phyloP scores from a whole-genome alignment of 176 grass and related monocot species.

The Hordeum vulgare region MorexV3_pseudomolecules_assembly NC_058523.1:32891435-32891934 shows the following conservation, averaged over 20 bases:
- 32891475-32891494: background rate
- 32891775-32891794: conserved; percentile 39
- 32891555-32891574: conserved; percentile 17
- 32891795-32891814: conserved; percentile 45
- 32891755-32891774: background rate
- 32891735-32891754: background rate
- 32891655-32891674: conserved; percentile 35
- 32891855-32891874: conserved; percentile 53
- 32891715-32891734: conserved; percentile 29
- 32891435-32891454: too few species aligned
- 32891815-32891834: conserved; percentile 32
- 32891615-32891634: background rate
- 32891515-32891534: background rate
- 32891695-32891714: background rate
- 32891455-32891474: background rate
- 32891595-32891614: background rate
- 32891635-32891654: conserved; percentile 39
- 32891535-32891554: background rate
- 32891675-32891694: conserved; percentile 45
- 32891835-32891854: conserved; percentile 34
- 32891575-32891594: conserved; percentile 23
- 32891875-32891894: background rate
- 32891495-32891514: background rate
- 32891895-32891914: background rate
- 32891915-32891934: background rate